A percentile compares a stretch with the other conserved stretches of the same genome.
Evolutionary conservation across 108 stramenopile genomes (phyloP).

Genomic region (Fistulifera solaris): DNA sequence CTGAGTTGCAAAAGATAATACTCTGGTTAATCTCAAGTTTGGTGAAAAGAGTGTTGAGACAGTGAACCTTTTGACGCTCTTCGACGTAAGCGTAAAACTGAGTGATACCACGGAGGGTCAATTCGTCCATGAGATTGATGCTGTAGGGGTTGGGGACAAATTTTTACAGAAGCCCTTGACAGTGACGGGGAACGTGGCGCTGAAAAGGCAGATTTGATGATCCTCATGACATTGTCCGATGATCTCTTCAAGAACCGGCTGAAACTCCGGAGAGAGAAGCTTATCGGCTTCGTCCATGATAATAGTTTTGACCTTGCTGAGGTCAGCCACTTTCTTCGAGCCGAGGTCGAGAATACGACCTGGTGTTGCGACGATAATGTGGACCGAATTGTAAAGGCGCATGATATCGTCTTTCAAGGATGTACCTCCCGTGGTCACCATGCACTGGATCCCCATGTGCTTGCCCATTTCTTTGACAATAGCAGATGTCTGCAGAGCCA

Average conservation of each 20-base stretch:
- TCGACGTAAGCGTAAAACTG: slow-evolving; percentile 99
- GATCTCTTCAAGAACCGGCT: slow-evolving; percentile 93
- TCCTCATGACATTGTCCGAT: slow-evolving; percentile 69
- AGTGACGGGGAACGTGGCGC: slow-evolving; percentile 97
- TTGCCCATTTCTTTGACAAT: slow-evolving; percentile 98
- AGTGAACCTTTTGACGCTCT: slow-evolving; percentile 98
- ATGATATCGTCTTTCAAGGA: slow-evolving; percentile 97
- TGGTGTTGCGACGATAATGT: slow-evolving; percentile 95
- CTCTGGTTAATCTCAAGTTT: slow-evolving; percentile 98
- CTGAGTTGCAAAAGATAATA: slow-evolving; percentile 99
- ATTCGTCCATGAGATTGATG: slow-evolving; percentile 99
- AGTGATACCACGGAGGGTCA: slow-evolving; percentile 96
- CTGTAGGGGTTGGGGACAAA: slow-evolving; percentile 88
- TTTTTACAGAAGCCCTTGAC: slow-evolving; percentile 93
- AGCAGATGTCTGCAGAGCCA: slow-evolving; percentile 96
- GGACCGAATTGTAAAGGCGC: slow-evolving; percentile 94
- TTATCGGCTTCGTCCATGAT: slow-evolving; percentile 99
- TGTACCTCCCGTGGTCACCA: slow-evolving; percentile 98
- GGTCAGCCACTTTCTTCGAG: slow-evolving; percentile 91
- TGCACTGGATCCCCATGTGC: slow-evolving; percentile 96
- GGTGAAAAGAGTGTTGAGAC: slow-evolving; percentile 97
- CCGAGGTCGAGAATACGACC: slow-evolving; percentile 97
- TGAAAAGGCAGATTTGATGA: slow-evolving; percentile 97
- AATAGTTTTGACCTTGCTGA: slow-evolving; percentile 88
- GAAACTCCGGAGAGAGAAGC: slow-evolving; percentile 93